Evolutionary conservation across 2,329 filamentous ascomycete genomes (phyloP).

Genomic region (Stemphylium lycopersici): DNA sequence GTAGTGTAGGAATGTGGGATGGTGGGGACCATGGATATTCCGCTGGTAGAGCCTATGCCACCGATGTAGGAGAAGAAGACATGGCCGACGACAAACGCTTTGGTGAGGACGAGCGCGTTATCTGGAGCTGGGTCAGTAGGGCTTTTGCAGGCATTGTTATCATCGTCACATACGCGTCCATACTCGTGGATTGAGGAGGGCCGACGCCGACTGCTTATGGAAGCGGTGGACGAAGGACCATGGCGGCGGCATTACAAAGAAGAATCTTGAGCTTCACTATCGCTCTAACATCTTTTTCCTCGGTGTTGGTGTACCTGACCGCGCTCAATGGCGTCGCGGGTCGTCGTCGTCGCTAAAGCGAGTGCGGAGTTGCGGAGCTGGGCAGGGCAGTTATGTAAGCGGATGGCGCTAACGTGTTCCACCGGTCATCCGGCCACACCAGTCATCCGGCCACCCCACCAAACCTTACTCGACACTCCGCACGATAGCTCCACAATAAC

Average conservation of each 20-base stretch:
- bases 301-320: background rate
- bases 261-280: constrained; percentile 15
- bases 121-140: constrained; percentile 12
- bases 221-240: constrained; percentile 22
- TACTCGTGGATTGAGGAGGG: constrained; percentile 3
- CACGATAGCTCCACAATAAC: no score
- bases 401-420: no score
- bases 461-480: no score
- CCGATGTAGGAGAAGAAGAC: constrained; percentile 61
- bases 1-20: constrained; percentile 53
- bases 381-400: no score
- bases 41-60: constrained; percentile 65
- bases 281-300: constrained; percentile 18
- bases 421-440: no score
- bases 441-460: no score
- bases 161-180: constrained; percentile 6
- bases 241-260: constrained; percentile 28
- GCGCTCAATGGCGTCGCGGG: constrained; percentile 2
- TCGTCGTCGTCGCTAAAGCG: background rate
- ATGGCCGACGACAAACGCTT: constrained; percentile 40
- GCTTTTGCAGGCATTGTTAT: background rate
- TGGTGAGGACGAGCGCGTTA: constrained; percentile 16
- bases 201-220: constrained; percentile 10
- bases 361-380: background rate
- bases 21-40: constrained; percentile 90